These are phyloP conservation scores for Naganishia kalamii DNA, from an alignment of 768 basidiomycete genomes.

Conservation along the genomic window DNA sequence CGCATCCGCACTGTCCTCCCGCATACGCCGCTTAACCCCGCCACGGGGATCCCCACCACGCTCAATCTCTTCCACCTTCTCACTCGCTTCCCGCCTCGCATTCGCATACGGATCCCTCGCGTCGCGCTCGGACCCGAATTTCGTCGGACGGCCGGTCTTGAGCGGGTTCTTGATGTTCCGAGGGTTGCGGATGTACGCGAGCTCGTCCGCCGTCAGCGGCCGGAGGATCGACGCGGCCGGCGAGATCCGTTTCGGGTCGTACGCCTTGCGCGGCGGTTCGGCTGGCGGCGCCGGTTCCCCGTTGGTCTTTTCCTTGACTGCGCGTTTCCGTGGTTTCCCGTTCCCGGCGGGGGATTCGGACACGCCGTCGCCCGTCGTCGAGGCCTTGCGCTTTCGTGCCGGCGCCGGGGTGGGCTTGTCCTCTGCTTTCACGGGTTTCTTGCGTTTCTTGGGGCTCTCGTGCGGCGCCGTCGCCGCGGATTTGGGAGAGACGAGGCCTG, in stretches of 20 bases:
- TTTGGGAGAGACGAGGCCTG: too few relatives aligned
- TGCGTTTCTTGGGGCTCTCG: too few relatives aligned
- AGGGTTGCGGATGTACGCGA: conserved; percentile 7
- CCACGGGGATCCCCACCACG: neutral
- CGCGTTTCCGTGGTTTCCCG: neutral
- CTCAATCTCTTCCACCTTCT: neutral
- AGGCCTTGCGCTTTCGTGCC: neutral
- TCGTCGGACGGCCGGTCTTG: neutral
- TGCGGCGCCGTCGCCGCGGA: neutral
- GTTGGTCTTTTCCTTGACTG: neutral
- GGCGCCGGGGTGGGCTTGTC: neutral
- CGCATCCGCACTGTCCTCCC: neutral
- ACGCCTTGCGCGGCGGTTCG: neutral
- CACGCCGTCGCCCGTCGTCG: neutral
- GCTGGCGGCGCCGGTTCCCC: neutral
- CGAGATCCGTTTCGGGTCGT: conserved; percentile 9
- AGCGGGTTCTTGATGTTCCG: conserved; percentile 13
- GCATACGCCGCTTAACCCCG: neutral
- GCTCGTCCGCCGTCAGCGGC: conserved; percentile 6
- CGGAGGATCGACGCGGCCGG: neutral
- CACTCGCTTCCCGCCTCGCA: neutral
- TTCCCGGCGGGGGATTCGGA: neutral
- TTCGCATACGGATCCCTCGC: too few relatives aligned
- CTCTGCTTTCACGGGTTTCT: too few relatives aligned
- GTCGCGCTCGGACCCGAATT: neutral